Percentiles rank a stretch among this genome's conserved stretches.
Conservation (phyloP, 2,329 filamentous ascomycete species). For the Thermothelomyces thermophilus region DNA sequence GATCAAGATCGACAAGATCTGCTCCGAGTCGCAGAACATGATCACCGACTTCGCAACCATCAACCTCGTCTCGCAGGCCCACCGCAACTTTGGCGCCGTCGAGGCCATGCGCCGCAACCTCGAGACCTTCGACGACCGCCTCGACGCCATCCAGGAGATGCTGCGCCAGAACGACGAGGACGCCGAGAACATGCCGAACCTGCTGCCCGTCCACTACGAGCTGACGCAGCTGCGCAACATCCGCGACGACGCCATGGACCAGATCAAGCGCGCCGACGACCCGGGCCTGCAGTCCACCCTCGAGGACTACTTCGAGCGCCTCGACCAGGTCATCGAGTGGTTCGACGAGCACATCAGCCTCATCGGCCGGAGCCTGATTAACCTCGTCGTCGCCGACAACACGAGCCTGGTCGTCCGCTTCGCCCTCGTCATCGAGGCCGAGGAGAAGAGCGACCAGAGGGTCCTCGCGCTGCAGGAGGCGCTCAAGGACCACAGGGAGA, state of each 20-base stretch:
- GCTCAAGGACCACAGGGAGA: slow-evolving; percentile 89
- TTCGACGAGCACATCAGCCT: slow-evolving; percentile 93
- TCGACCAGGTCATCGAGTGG: slow-evolving; percentile 85
- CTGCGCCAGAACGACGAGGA: slow-evolving; percentile 79
- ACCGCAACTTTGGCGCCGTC: slow-evolving; percentile 91
- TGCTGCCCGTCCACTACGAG: slow-evolving; percentile 84
- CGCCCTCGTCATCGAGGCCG: slow-evolving; percentile 86
- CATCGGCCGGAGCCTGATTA: slow-evolving; percentile 84
- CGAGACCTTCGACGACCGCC: slow-evolving; percentile 74
- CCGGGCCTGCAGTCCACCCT: slow-evolving; percentile 71
- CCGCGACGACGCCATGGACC: slow-evolving; percentile 91
- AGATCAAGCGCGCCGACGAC: slow-evolving; percentile 75
- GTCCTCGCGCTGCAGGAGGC: slow-evolving; percentile 89
- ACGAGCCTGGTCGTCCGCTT: slow-evolving; percentile 84
- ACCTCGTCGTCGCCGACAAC: slow-evolving; percentile 78
- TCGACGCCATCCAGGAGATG: slow-evolving; percentile 70
- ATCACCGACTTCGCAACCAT: slow-evolving; percentile 94
- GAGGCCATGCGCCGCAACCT: slow-evolving; percentile 89
- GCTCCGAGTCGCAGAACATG: slow-evolving; percentile 94
- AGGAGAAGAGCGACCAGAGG: slow-evolving; percentile 93
- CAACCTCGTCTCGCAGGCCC: slow-evolving; percentile 86
- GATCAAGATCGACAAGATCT: slow-evolving; percentile 96
- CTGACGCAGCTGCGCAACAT: slow-evolving; percentile 89
- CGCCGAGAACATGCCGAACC: slow-evolving; percentile 82
- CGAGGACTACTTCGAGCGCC: slow-evolving; percentile 78